phyloP scores from a whole-genome alignment of 768 basidiomycete species.

The Cystobasidium ongulense region DNA sequence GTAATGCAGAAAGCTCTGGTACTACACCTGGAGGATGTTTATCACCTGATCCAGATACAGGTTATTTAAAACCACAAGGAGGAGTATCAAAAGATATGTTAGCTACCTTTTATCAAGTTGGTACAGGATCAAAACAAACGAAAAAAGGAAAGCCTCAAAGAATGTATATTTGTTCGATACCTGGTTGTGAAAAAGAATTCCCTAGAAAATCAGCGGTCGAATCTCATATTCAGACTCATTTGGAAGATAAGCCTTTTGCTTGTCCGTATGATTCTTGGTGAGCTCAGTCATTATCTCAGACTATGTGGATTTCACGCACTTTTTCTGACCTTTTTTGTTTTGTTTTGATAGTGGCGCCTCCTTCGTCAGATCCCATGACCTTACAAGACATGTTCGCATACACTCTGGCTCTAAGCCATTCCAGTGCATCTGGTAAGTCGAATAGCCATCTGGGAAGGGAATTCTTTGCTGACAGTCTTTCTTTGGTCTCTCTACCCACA shows the following conservation, averaged over 20 bases:
- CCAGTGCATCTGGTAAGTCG: slow-evolving; percentile 48
- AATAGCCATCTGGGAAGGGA: not conserved
- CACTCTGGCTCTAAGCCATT: slow-evolving; percentile 48
- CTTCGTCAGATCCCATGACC: slow-evolving; percentile 49
- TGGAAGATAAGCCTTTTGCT: slow-evolving; percentile 49
- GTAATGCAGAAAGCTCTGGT: not conserved
- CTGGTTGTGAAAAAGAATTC: slow-evolving; percentile 42
- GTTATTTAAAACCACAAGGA: not conserved
- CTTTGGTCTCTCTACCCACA: slow-evolving; percentile 31
- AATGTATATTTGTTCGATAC: slow-evolving; percentile 42
- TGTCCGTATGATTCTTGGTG: slow-evolving; percentile 47
- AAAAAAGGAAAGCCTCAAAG: slow-evolving; percentile 34
- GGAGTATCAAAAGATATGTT: slow-evolving; percentile 19
- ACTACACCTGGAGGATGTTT: not conserved
- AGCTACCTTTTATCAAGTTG: slow-evolving; percentile 11
- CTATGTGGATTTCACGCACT: not conserved
- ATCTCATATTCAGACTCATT: slow-evolving; percentile 49
- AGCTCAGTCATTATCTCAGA: slow-evolving; percentile 34
- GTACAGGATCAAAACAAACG: slow-evolving; percentile 10
- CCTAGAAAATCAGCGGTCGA: slow-evolving; percentile 46
- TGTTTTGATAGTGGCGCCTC: slow-evolving; percentile 43
- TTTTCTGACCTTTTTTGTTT: not conserved
- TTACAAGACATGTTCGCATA: slow-evolving; percentile 47
- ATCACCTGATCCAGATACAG: slow-evolving; percentile 14
- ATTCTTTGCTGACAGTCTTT: not conserved